A percentile compares a stretch with the other conserved stretches of the same genome.
Conservation (phyloP, 805 yeast species). For the Metschnikowia proteae region DNA sequence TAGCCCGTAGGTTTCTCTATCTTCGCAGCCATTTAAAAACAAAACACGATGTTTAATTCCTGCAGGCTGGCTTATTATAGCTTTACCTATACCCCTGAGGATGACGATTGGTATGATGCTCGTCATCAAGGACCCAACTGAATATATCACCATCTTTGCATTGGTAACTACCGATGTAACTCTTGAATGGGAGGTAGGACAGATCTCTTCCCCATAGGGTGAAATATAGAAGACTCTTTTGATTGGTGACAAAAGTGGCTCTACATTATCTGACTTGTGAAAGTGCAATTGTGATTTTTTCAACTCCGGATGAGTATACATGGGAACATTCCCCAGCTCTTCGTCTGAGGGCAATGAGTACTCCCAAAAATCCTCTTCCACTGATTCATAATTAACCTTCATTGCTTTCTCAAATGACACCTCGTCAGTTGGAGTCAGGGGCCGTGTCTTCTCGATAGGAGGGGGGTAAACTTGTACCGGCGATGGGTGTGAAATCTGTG, state of each 20-base stretch:
- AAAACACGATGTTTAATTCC: constrained; percentile 47
- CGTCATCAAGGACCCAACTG: constrained; percentile 88
- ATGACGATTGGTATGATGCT: constrained; percentile 77
- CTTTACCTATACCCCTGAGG: constrained; percentile 67
- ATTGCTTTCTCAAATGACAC: neutral
- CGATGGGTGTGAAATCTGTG: constrained; percentile 87
- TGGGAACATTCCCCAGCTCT: constrained; percentile 60
- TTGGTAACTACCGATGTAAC: constrained; percentile 49
- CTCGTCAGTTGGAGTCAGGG: constrained; percentile 16
- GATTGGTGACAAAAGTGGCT: constrained; percentile 72
- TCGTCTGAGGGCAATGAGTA: constrained; percentile 23
- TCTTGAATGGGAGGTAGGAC: constrained; percentile 66
- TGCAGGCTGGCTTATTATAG: constrained; percentile 35
- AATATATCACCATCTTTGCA: constrained; percentile 60
- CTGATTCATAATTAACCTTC: neutral
- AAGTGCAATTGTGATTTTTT: constrained; percentile 72
- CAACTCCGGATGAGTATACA: constrained; percentile 76
- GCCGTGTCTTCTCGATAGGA: constrained; percentile 18
- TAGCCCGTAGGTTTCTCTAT: constrained; percentile 76
- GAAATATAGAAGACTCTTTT: constrained; percentile 73
- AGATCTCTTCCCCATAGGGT: constrained; percentile 82
- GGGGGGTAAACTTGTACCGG: constrained; percentile 18
- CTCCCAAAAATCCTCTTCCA: neutral
- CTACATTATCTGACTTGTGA: constrained; percentile 49
- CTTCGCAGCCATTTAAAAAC: constrained; percentile 68